Percentiles rank a stretch among this genome's conserved stretches.
These are phyloP conservation scores for Lachancea dasiensis DNA, from an alignment of 805 yeast species.

Conservation along the genomic window DNA sequence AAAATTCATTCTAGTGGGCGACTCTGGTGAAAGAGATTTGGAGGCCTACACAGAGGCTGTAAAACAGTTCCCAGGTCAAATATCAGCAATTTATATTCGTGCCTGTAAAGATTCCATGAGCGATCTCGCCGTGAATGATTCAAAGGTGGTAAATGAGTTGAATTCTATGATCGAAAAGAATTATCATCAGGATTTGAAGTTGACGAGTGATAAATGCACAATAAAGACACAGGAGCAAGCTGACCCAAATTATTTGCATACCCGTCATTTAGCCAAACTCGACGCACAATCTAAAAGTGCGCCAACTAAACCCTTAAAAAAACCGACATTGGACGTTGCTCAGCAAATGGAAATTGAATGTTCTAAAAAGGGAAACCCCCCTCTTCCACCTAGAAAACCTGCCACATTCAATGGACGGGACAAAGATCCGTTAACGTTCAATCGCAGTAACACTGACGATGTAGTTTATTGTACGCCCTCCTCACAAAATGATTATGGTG, in stretches of 20 bases:
- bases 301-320: slow-evolving; percentile 12
- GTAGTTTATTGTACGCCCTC: slow-evolving; percentile 22
- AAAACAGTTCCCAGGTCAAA: slow-evolving; percentile 49
- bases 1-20: slow-evolving; percentile 83
- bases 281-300: slow-evolving; percentile 17
- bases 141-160: slow-evolving; percentile 26
- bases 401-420: slow-evolving; percentile 5
- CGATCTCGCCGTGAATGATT: slow-evolving; percentile 38
- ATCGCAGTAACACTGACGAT: slow-evolving; percentile 11
- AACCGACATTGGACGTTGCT: slow-evolving; percentile 5
- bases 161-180: slow-evolving; percentile 27
- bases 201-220: background rate
- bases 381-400: slow-evolving; percentile 31
- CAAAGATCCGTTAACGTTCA: slow-evolving; percentile 17
- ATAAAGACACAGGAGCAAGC: background rate
- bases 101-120: slow-evolving; percentile 67
- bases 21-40: slow-evolving; percentile 90
- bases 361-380: slow-evolving; percentile 21
- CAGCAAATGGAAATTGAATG: slow-evolving; percentile 5
- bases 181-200: slow-evolving; percentile 10
- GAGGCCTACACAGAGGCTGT: slow-evolving; percentile 84
- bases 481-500: slow-evolving; percentile 26
- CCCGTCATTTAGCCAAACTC: slow-evolving; percentile 35
- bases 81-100: slow-evolving; percentile 73
- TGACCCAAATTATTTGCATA: background rate